phyloP scores from a whole-genome alignment of 169 alveolate genomes.

The Babesia sp. region DNA sequence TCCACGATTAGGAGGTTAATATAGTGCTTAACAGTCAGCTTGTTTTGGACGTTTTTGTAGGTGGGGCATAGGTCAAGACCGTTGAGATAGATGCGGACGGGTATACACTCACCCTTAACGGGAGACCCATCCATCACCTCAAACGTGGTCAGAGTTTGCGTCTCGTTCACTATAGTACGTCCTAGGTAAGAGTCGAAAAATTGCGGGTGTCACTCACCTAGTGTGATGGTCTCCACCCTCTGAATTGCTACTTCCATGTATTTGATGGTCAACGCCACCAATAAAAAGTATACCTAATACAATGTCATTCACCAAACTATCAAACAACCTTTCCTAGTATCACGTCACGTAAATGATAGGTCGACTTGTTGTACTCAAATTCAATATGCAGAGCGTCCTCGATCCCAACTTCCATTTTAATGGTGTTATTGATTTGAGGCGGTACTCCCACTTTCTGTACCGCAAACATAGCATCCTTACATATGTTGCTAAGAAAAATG shows the following conservation, averaged over 20 bases:
- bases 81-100: slow-evolving; percentile 93
- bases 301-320: too few species aligned
- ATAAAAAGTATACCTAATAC: slow-evolving; percentile 87
- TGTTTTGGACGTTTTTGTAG: slow-evolving; percentile 92
- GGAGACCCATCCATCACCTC: slow-evolving; percentile 99
- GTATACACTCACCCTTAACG: slow-evolving; percentile 92
- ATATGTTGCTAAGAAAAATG: slow-evolving; percentile 76
- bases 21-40: slow-evolving; percentile 94
- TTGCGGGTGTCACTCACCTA: slow-evolving; percentile 3
- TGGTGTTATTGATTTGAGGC: slow-evolving; percentile 87
- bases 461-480: slow-evolving; percentile 93
- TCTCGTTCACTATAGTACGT: slow-evolving; percentile 85
- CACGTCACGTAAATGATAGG: slow-evolving; percentile 95
- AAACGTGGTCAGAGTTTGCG: slow-evolving; percentile 93
- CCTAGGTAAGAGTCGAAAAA: slow-evolving; percentile 14
- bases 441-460: slow-evolving; percentile 89
- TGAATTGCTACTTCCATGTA: slow-evolving; percentile 91
- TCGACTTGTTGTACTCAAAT: slow-evolving; percentile 91
- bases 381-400: slow-evolving; percentile 97
- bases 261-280: slow-evolving; percentile 96
- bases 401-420: slow-evolving; percentile 98
- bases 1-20: slow-evolving; percentile 96
- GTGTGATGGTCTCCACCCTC: slow-evolving; percentile 71
- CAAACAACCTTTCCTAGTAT: slow-evolving; percentile 93
- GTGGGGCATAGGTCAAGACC: slow-evolving; percentile 98